Evolutionary conservation across 257 asterid species (phyloP), one percentile per base, ranked within the genome.

Genomic region (Plantago major): DNA sequence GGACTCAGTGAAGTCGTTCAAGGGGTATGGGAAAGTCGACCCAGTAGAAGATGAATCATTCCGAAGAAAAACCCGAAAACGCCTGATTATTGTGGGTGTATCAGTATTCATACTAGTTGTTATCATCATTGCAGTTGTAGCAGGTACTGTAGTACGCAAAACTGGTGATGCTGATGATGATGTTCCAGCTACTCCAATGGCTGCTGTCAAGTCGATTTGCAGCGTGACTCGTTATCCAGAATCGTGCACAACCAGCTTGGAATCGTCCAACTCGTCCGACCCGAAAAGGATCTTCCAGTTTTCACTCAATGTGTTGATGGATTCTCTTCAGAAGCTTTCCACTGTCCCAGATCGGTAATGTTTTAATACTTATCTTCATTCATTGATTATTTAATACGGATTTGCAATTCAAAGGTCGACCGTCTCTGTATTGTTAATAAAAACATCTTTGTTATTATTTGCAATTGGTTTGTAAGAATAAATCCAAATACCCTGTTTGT

Each of bases 11-110:
- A 76, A 80, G 30, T 90, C 97, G 49, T 85, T 90, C 81, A 83
- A 82, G 66, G 93, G 90, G 67, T 90, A 87, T 59, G 96, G 93
- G 51, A 90, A 83, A 48, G 97, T 85, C 5, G 96, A 87, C 66
- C 82, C 73, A 13, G 54, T 38, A 0, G 89, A 83, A 60, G 82
- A 83, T 55, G 79, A 77, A 10, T 86, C 85, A 4, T 87, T 77
- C 86, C 63, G 62, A 12, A 64, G 76, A 37, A 91, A 86, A 69
- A 80, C 83, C 37, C 88, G 95, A 3, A 82, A 74, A 61, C 85
- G 88, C 7, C 9, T 74, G 1, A 67, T 91, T 59, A 71, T 85
- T 46, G 26, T 91, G n/a, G 57, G 64, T 10, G 54, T 84, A 15
- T 85, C 95, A 1, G 49, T 79, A 0, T 10, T 79, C 7, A 70